These are phyloP conservation scores for Fusarium setosum DNA, from an alignment of 2,329 filamentous ascomycete species.

Conservation along the genomic window DNA sequence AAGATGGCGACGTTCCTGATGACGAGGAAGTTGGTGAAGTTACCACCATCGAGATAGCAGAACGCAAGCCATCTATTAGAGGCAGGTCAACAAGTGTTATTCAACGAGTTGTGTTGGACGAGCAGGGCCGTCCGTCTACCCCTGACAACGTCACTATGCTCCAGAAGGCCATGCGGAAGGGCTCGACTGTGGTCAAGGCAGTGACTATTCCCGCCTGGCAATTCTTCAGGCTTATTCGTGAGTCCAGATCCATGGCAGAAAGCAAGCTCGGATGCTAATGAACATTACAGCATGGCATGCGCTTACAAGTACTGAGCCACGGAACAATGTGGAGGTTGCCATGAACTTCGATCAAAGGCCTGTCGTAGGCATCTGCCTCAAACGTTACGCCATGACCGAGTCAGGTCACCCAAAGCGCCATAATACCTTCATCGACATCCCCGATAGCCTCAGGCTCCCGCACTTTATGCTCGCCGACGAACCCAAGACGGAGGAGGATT, in stretches of 20 bases:
- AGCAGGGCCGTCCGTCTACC: conserved; percentile 57
- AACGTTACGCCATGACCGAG: conserved; percentile 81
- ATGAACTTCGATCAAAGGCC: conserved; percentile 87
- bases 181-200: conserved; percentile 74
- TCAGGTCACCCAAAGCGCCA: conserved; percentile 77
- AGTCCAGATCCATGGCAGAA: conserved; percentile 49
- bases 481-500: conserved; percentile 66
- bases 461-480: conserved; percentile 88
- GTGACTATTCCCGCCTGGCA: conserved; percentile 98
- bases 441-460: conserved; percentile 81
- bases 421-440: conserved; percentile 91
- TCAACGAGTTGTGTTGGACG: conserved; percentile 67
- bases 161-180: conserved; percentile 57
- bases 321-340: conserved; percentile 83
- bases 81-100: conserved; percentile 70
- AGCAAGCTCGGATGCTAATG: conserved; percentile 48
- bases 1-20: conserved; percentile 15
- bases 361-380: conserved; percentile 91
- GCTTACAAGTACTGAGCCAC: conserved; percentile 61
- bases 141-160: conserved; percentile 55
- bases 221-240: conserved; percentile 93
- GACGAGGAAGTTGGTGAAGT: conserved; percentile 33
- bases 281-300: conserved; percentile 83
- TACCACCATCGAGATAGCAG: conserved; percentile 30
- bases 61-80: conserved; percentile 51